Conservation (phyloP, 345 rosid species). For the Camelina hispida region DNA sequence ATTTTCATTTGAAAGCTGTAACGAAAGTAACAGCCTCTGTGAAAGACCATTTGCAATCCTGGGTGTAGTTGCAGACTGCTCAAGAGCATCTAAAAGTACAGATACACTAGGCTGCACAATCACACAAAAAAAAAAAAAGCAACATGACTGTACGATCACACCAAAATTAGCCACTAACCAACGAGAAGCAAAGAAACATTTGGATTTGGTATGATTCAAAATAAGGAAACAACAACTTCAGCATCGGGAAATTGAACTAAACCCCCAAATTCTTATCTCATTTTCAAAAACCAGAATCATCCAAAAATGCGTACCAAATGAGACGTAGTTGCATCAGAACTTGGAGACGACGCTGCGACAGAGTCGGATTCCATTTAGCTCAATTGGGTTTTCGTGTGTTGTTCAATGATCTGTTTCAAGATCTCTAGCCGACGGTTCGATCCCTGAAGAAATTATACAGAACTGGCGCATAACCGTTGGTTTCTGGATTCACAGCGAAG, state of each 20-base stretch:
- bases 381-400: slow-evolving; percentile 9
- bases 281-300: neutral
- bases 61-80: slow-evolving; percentile 75
- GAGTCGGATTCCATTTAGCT: slow-evolving; percentile 33
- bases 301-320: slow-evolving; percentile 31
- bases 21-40: slow-evolving; percentile 65
- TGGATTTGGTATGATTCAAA: neutral
- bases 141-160: too few relatives aligned
- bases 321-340: slow-evolving; percentile 36
- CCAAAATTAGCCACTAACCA: neutral
- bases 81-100: slow-evolving; percentile 85
- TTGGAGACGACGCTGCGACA: slow-evolving; percentile 20
- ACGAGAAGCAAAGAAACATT: slow-evolving; percentile 5
- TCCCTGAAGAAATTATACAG: slow-evolving; percentile 3
- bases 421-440: slow-evolving; percentile 40
- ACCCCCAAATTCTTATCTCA: slow-evolving; percentile 17
- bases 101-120: slow-evolving; percentile 76
- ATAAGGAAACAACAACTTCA: slow-evolving; percentile 7
- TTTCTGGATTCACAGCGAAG: slow-evolving; percentile 7
- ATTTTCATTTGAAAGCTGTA: slow-evolving; percentile 73
- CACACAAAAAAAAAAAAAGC: neutral
- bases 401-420: slow-evolving; percentile 32
- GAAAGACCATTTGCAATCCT: slow-evolving; percentile 68
- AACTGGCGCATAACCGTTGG: slow-evolving; percentile 30
- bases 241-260: slow-evolving; percentile 23